A percentile compares a stretch with the other conserved stretches of the same genome.
These are phyloP conservation scores for Zostera marina DNA, from an alignment of 116 monocot species.

Conservation along the genomic window DNA sequence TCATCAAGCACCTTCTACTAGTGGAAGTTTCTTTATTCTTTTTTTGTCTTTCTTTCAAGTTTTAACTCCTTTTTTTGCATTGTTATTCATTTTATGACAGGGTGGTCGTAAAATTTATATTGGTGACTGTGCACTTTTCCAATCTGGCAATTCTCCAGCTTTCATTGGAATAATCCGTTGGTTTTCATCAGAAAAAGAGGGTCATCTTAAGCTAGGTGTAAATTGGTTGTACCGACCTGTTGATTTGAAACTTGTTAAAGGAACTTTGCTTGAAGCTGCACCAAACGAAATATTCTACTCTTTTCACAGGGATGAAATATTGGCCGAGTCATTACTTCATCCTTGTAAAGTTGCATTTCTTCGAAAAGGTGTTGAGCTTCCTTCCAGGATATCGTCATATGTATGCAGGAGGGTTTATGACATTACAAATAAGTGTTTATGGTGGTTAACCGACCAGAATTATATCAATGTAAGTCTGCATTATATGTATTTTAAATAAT, in stretches of 20 bases:
- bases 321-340: slow-evolving; percentile 74
- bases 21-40: background rate
- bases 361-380: slow-evolving; percentile 71
- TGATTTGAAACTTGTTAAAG: slow-evolving; percentile 81
- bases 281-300: slow-evolving; percentile 92
- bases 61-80: background rate
- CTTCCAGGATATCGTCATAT: slow-evolving; percentile 67
- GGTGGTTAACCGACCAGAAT: slow-evolving; percentile 92
- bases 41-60: background rate
- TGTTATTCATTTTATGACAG: slow-evolving; percentile 15
- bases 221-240: slow-evolving; percentile 88
- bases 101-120: slow-evolving; percentile 62
- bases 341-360: slow-evolving; percentile 96
- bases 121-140: slow-evolving; percentile 93
- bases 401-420: slow-evolving; percentile 88
- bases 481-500: background rate
- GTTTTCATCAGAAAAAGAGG: slow-evolving; percentile 34
- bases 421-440: slow-evolving; percentile 75
- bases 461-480: slow-evolving; percentile 65
- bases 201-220: slow-evolving; percentile 55
- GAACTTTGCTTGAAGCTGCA: slow-evolving; percentile 55
- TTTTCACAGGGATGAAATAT: slow-evolving; percentile 83
- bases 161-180: slow-evolving; percentile 81
- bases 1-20: background rate
- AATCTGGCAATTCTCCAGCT: slow-evolving; percentile 64